Evolutionary conservation across 768 basidiomycete genomes (phyloP), one percentile per base, ranked within the genome.

Genomic region (Kwoniella botswanensis): DNA sequence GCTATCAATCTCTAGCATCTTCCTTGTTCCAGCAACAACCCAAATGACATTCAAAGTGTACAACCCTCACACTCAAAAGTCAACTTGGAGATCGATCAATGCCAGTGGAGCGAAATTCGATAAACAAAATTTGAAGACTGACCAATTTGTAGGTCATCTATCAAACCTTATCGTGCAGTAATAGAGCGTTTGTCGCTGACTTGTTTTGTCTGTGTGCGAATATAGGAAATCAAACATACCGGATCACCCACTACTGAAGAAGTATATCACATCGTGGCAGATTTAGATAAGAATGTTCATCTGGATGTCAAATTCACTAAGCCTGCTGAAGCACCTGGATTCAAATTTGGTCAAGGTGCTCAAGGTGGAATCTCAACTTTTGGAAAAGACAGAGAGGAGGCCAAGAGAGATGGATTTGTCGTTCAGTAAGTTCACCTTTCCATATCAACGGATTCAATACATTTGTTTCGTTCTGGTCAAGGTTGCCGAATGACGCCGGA

Each of bases 41-140:
- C 96, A 99, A 84, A 93, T 98, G 83, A 92, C 90, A 4, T 94
- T 90, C 89, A 96, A 94, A 85, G 84, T 92, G 62, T 90, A 88
- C 85, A 88, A 97, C 79, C 90, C 93, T 5, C 87, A 88, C 72
- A 93, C 90, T 21, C 88, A 89, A 67, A 87, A 91, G 77, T 87
- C 84, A 57, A 86, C 86, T 68, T 99, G 95, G 95, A 92, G 92
- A 83, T 93, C 93, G 29, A 81, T 93, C 82, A 94, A 93, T 69
- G 92, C 77, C 3, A 66, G 76, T 3, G 77, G 76, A 13, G 78
- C 79, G 63, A 79, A 81, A 64, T 72, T 73, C 5, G 70, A 78
- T 65, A 76, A 75, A 35, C 67, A 77, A 44, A 70, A 65, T 35
- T 75, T 76, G 68, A 83, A 81, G 66, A 67, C 83, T 0, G 81